Evolutionary conservation across 169 alveolate genomes (phyloP), one percentile per base, ranked within the genome.

Genomic region (Plasmodium gonderi): DNA sequence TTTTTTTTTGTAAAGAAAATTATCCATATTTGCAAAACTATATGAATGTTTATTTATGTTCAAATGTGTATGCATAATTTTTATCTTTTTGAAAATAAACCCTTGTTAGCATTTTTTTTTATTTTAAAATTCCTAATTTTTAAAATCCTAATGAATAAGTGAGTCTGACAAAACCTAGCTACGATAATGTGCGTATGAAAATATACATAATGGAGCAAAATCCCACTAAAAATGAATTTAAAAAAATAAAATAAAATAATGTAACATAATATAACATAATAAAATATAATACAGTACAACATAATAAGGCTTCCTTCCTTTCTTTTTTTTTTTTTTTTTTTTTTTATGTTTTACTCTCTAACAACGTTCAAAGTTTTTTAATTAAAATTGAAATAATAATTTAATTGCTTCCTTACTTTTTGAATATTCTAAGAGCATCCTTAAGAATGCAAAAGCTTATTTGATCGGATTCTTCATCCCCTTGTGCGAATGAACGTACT

Each of bases 111-210:
- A 90, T 36, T 36, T 64, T 26, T 64, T 26, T 6, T 20, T 36
- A 17, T 60, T 60, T 60, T 60, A 60, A 91, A 91, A 49, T 60
- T 60, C 26, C 17, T 36, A 60, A 60, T 20, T 60, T 60, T 60
- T 60, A 60, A 60, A 36, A n/a, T 36, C 72, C 33, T 6, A 60
- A 60, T 83, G 2, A 80, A 94, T 23, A 92, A 54, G 47, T 60
- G 17, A 17, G 93, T 91, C 40, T 92, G 94, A 8, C 91, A 81
- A 74, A 83, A 4, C 17, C 29, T 40, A 77, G 40, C 78, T 29
- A 60, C 74, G 79, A 20, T 23, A 68, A 76, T 36, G 38, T 26
- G 38, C 31, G 78, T 42, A 23, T n/a, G 33, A 9, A n/a, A n/a
- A n/a, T 49, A 77, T 36, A 7, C 31, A 77, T 77, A n/a, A 60